phyloP scores from a whole-genome alignment of 495 filamentous ascomycete species.

The Penicillium riverlandense region DNA sequence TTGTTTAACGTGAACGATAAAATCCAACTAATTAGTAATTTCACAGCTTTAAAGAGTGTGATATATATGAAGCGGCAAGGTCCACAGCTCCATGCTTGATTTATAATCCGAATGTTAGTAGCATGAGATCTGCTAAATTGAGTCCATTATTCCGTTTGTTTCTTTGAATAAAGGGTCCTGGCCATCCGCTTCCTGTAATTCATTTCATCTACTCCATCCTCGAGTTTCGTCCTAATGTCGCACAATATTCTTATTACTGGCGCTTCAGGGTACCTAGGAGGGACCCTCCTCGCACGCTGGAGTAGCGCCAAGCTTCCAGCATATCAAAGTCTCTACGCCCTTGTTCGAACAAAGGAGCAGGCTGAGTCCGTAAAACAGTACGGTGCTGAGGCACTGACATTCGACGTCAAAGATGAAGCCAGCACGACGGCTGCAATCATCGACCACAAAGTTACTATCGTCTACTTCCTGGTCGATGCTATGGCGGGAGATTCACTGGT shows the following conservation, averaged over 20 bases:
- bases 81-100: no score
- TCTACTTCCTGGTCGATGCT: conserved; percentile 36
- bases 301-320: conserved; percentile 24
- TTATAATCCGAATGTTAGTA: no score
- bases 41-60: no score
- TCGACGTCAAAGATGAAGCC: conserved; percentile 22
- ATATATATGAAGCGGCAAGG: no score
- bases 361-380: conserved; percentile 33
- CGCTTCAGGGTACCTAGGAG: conserved; percentile 45
- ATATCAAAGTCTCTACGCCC: conserved; percentile 33
- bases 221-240: conserved; percentile 1
- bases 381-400: conserved; percentile 29
- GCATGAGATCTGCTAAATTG: no score
- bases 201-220: no score
- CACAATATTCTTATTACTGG: conserved; percentile 44
- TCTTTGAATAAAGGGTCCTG: no score
- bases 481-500: background rate
- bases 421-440: conserved; percentile 25
- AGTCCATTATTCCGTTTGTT: no score
- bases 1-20: no score
- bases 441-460: conserved; percentile 33
- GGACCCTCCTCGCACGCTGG: conserved; percentile 36
- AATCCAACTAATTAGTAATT: no score
- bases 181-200: no score
- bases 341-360: conserved; percentile 36